Conservation (phyloP, 177 flowering plant species). For the Vitis hybrid region DNA sequence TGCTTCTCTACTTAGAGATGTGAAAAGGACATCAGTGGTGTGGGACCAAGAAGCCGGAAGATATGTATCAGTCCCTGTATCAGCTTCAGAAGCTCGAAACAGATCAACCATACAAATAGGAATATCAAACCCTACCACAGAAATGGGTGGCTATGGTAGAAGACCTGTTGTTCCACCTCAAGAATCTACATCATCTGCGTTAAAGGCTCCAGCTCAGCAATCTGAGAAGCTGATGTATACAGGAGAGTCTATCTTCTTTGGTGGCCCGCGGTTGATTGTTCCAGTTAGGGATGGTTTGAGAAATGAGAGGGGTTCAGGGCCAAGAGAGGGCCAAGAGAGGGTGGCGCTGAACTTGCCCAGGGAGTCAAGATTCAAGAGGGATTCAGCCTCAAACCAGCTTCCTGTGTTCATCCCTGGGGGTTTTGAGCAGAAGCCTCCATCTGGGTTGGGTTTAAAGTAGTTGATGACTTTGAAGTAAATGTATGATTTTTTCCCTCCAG, state of each 20-base stretch:
- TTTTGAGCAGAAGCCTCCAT: constrained; percentile 26
- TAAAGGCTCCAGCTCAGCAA: constrained; percentile 36
- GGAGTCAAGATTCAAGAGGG: constrained; percentile 61
- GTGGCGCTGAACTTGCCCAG: constrained; percentile 24
- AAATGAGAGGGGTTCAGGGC: constrained; percentile 34
- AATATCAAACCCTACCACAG: constrained; percentile 25
- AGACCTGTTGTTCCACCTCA: constrained; percentile 29
- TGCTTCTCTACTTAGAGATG: constrained; percentile 63
- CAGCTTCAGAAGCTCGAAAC: constrained; percentile 50
- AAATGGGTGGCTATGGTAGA: constrained; percentile 30
- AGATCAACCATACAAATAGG: constrained; percentile 38
- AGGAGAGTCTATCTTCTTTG: constrained; percentile 88
- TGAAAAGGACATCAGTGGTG: constrained; percentile 79
- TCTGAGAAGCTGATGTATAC: constrained; percentile 68
- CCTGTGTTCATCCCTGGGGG: constrained; percentile 76
- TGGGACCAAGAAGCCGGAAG: constrained; percentile 99
- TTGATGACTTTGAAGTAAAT: not conserved
- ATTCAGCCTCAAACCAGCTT: constrained; percentile 62
- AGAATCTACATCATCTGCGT: constrained; percentile 39
- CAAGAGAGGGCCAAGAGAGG: constrained; percentile 49
- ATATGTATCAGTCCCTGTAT: constrained; percentile 70
- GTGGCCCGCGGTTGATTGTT: constrained; percentile 74
- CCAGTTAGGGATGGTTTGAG: constrained; percentile 42
- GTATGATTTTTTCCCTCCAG: not conserved
- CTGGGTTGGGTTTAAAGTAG: constrained; percentile 32